Percentiles rank a stretch among this genome's conserved stretches.
Evolutionary conservation across 2,329 filamentous ascomycete species (phyloP).

Genomic region (Trichophyton equinum): DNA sequence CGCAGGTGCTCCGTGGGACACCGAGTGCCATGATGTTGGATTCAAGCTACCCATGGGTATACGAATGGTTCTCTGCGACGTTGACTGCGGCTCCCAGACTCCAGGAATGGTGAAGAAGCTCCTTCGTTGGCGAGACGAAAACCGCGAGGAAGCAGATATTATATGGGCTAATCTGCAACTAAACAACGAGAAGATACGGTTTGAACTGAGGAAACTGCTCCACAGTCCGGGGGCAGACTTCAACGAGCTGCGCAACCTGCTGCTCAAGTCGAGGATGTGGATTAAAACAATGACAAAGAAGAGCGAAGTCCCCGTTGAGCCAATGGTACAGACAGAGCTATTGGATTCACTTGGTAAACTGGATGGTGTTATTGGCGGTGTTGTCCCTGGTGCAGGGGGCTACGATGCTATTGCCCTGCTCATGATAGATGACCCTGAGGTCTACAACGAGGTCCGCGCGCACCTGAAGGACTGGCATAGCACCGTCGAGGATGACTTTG

Average conservation of each 20-base stretch:
- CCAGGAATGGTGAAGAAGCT: conserved; percentile 94
- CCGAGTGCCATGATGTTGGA: conserved; percentile 56
- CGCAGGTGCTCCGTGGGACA: conserved; percentile 55
- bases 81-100: conserved; percentile 85
- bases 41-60: conserved; percentile 61
- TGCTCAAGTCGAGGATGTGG: conserved; percentile 42
- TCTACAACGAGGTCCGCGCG: conserved; percentile 46
- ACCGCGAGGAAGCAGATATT: conserved; percentile 49
- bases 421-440: conserved; percentile 58
- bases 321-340: conserved; percentile 67
- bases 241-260: conserved; percentile 39
- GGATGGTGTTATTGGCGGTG: conserved; percentile 73
- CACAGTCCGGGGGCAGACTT: conserved; percentile 36
- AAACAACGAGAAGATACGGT: conserved; percentile 59
- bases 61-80: conserved; percentile 83
- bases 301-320: conserved; percentile 79
- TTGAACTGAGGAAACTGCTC: conserved; percentile 45
- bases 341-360: conserved; percentile 61
- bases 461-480: conserved; percentile 56
- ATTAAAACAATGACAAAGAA: conserved; percentile 64
- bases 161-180: conserved; percentile 67
- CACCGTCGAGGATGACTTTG: conserved; percentile 31
- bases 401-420: conserved; percentile 81
- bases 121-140: conserved; percentile 61
- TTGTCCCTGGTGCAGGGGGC: conserved; percentile 87